A percentile compares a stretch with the other conserved stretches of the same genome.
phyloP scores from a whole-genome alignment of 371 early-diverging fungal species.

The Syncephalastrum contaminatum region DNA sequence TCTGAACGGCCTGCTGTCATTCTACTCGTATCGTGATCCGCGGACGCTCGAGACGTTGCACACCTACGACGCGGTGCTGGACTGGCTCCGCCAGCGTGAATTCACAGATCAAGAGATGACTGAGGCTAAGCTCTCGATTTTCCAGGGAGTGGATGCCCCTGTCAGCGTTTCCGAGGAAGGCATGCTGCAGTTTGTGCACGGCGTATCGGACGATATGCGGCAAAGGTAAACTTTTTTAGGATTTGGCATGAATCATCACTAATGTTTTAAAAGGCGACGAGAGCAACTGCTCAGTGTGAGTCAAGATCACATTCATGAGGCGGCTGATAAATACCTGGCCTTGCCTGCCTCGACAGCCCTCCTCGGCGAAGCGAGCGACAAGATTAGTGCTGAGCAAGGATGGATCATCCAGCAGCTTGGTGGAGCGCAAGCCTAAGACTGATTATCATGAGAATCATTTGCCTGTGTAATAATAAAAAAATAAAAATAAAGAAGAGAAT shows the following conservation, averaged over 20 bases:
- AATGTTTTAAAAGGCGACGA: constrained; percentile 58
- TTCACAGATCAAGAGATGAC: constrained; percentile 71
- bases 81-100: constrained; percentile 63
- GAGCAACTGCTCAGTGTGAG: constrained; percentile 72
- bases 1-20: constrained; percentile 78
- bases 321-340: constrained; percentile 49
- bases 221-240: constrained; percentile 58
- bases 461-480: too few species aligned
- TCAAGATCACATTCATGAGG: constrained; percentile 68
- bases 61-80: constrained; percentile 62
- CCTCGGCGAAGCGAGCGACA: constrained; percentile 43
- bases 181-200: constrained; percentile 71
- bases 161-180: constrained; percentile 85
- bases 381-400: constrained; percentile 23
- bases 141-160: constrained; percentile 84
- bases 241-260: constrained; percentile 5
- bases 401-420: constrained; percentile 39
- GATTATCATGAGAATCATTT: too few species aligned
- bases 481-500: too few species aligned
- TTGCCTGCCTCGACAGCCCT: constrained; percentile 29
- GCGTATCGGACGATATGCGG: constrained; percentile 83
- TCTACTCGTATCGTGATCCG: constrained; percentile 95
- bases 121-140: constrained; percentile 92
- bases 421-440: background rate
- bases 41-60: constrained; percentile 72